These are phyloP conservation scores for Ganoderma sinense DNA, from an alignment of 1,284 basidiomycete species.

Conservation along the genomic window DNA sequence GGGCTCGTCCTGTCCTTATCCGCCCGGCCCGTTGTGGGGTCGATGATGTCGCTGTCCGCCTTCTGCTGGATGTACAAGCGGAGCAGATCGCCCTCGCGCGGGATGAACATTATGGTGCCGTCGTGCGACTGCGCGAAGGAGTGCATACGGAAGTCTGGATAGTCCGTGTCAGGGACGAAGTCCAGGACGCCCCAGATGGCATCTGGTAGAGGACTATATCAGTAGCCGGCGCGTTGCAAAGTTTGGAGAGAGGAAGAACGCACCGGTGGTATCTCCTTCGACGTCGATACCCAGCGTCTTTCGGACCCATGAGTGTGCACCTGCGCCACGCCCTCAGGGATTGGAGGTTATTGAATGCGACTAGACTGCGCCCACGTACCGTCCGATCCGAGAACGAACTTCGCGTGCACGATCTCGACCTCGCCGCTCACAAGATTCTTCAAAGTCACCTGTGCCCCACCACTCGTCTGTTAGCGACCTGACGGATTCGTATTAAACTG, in stretches of 20 bases:
- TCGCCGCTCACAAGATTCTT: constrained; percentile 39
- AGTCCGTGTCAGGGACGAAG: constrained; percentile 73
- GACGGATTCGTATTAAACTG: neutral
- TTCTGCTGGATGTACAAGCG: constrained; percentile 85
- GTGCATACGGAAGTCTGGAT: constrained; percentile 83
- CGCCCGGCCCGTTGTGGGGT: constrained; percentile 59
- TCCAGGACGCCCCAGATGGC: constrained; percentile 87
- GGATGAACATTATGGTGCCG: constrained; percentile 75
- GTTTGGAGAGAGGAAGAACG: neutral
- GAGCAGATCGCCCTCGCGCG: constrained; percentile 75
- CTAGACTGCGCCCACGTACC: constrained; percentile 39
- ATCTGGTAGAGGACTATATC: neutral
- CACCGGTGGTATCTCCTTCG: constrained; percentile 80
- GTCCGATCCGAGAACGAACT: constrained; percentile 64
- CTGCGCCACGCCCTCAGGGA: constrained; percentile 33
- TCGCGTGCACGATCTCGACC: constrained; percentile 57
- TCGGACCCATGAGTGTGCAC: constrained; percentile 86
- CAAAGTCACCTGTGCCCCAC: constrained; percentile 43
- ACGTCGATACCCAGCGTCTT: constrained; percentile 72
- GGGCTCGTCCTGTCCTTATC: constrained; percentile 69
- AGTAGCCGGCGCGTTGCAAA: neutral
- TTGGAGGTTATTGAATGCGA: neutral
- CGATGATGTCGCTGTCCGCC: constrained; percentile 56
- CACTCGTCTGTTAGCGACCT: neutral
- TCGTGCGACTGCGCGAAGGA: constrained; percentile 66